Percentiles rank a stretch among this genome's conserved stretches.
Evolutionary conservation across 1,284 basidiomycete genomes (phyloP).

Genomic region (Moniliella sp.): DNA sequence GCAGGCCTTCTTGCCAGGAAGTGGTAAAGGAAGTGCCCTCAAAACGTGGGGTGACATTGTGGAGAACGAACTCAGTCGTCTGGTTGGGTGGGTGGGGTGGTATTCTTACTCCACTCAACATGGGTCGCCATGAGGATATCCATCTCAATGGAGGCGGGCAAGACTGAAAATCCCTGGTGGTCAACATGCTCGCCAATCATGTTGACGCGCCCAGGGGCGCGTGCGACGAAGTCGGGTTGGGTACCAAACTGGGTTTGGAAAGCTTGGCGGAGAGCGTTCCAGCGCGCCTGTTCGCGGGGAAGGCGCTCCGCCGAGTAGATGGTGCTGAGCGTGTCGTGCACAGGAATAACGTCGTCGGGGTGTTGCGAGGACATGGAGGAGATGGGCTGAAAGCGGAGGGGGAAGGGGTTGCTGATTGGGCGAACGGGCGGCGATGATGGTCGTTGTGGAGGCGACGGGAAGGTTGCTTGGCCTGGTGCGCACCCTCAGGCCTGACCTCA

Average conservation of each 20-base stretch:
- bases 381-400: no score
- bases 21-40: constrained; percentile 10
- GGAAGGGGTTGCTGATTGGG: no score
- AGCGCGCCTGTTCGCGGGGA: constrained; percentile 11
- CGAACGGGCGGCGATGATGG: no score
- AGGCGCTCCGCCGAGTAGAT: constrained; percentile 16
- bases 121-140: constrained; percentile 29
- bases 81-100: constrained; percentile 1
- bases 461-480: no score
- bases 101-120: constrained; percentile 4
- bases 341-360: constrained; percentile 13
- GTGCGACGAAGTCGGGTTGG: constrained; percentile 20
- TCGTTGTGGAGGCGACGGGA: no score
- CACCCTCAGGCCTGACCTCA: no score
- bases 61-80: constrained; percentile 6
- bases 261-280: constrained; percentile 8
- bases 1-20: constrained; percentile 5
- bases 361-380: no score
- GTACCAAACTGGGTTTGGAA: constrained; percentile 9
- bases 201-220: constrained; percentile 29
- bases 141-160: constrained; percentile 29
- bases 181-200: constrained; percentile 31
- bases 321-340: constrained; percentile 10
- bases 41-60: constrained; percentile 19
- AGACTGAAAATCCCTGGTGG: constrained; percentile 25